A percentile compares a stretch with the other conserved stretches of the same genome.
Conservation (phyloP, 2,329 filamentous ascomycete genomes). For the Hypoxylon sp. region DNA sequence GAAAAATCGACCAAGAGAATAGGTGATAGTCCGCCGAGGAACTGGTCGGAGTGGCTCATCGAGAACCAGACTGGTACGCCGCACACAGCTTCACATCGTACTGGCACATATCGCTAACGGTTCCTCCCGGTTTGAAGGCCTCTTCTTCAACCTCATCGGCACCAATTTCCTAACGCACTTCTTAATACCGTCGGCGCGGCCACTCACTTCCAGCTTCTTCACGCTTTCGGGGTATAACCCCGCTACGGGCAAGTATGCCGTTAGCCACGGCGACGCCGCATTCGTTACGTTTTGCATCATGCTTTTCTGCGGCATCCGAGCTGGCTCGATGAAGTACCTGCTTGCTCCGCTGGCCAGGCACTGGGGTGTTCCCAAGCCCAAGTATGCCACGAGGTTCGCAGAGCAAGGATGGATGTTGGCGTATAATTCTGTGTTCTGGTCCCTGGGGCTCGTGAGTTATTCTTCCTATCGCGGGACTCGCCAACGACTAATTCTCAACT, state of each 20-base stretch:
- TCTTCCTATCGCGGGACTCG: background rate
- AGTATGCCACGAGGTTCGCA: slow-evolving; percentile 80
- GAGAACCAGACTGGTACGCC: slow-evolving; percentile 78
- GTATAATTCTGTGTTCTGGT: slow-evolving; percentile 84
- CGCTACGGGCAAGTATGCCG: slow-evolving; percentile 71
- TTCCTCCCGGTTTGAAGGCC: slow-evolving; percentile 57
- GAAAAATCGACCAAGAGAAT: too few species aligned
- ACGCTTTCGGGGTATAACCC: slow-evolving; percentile 82
- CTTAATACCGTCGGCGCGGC: slow-evolving; percentile 77
- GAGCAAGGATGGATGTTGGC: slow-evolving; percentile 91
- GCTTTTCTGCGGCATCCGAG: slow-evolving; percentile 84
- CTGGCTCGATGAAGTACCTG: slow-evolving; percentile 85
- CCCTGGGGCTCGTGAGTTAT: slow-evolving; percentile 77
- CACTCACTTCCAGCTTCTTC: slow-evolving; percentile 83
- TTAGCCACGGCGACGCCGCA: slow-evolving; percentile 79
- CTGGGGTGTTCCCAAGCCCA: slow-evolving; percentile 75
- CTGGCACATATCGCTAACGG: slow-evolving; percentile 2
- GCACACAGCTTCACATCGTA: background rate
- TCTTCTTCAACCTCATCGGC: slow-evolving; percentile 82
- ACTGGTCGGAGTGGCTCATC: slow-evolving; percentile 71
- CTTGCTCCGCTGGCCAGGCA: slow-evolving; percentile 76
- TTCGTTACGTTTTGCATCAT: slow-evolving; percentile 79
- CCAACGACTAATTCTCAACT: background rate
- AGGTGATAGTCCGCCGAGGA: slow-evolving; percentile 52
- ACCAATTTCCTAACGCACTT: slow-evolving; percentile 80